Conservation (phyloP, 2,329 filamentous ascomycete species). For the Fusarium fracticaudum region DNA sequence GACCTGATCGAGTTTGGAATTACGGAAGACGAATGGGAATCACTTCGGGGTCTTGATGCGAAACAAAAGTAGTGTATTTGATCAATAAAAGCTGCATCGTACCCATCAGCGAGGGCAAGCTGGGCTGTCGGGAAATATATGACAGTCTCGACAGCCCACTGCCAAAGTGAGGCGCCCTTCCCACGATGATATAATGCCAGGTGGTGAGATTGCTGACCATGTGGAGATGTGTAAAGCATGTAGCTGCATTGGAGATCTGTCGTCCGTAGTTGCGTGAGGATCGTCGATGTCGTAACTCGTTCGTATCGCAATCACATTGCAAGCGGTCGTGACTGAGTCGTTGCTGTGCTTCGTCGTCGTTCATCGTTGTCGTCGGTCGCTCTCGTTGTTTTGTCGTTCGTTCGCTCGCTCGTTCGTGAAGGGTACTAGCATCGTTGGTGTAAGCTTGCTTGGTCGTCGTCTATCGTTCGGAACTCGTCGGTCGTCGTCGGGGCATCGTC, state of each 20-base stretch:
- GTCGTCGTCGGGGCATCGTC: not conserved
- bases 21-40: slow-evolving; percentile 52
- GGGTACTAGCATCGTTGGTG: not conserved
- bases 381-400: not conserved
- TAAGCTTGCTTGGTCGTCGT: not conserved
- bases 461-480: not conserved
- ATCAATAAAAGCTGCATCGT: not conserved
- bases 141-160: not conserved
- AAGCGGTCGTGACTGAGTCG: not conserved
- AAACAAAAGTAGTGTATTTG: not conserved
- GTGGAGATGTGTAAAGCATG: not conserved
- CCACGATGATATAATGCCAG: no score
- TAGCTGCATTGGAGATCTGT: not conserved
- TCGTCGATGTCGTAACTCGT: not conserved
- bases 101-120: not conserved
- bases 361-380: not conserved
- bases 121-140: not conserved
- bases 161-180: not conserved
- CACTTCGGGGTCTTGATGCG: slow-evolving; percentile 1
- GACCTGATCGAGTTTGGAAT: slow-evolving; percentile 51
- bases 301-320: not conserved
- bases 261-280: not conserved
- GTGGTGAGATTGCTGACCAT: not conserved
- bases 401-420: not conserved
- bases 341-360: not conserved